Base-by-base conservation (phyloP, 768 basidiomycete genomes). In the Coprinopsis marcescibilis region DNA sequence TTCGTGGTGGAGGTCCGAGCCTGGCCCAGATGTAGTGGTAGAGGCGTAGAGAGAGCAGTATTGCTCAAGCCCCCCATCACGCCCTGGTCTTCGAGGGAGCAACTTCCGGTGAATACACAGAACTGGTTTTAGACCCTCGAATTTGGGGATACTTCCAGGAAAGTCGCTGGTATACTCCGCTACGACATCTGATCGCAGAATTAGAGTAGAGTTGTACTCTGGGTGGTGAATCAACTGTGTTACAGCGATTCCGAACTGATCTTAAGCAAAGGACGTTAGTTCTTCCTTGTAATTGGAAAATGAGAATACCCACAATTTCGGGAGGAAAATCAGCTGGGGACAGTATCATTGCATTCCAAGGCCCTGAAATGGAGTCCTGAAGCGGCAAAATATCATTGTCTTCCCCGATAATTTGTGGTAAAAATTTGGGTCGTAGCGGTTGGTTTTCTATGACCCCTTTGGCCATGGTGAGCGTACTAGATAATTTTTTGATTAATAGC, bases 201-300 rank as follows among this genome's bases (percentile, higher is more conserved):
- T 95, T 21, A 95, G 75, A 0, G 89, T 86, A 0, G 90, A 91
- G 59, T 94, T 95, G 61, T 90, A 89, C 58, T 97, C 94, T 4
- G 94, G 94, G 58, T 95, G 91, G 29, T 86, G 76, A 5, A 92
- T 70, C 14, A 95, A 69, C 52, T 89, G 85, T 20, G 75, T 76
- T 25, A 85, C 61, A 0, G 86, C 88, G 1, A 62, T 58, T 53
- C 85, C 78, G 58, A 96, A 96, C 89, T 92, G 52, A 14, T 20
- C 39, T 20, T 26, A 27, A 54, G n/a, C n/a, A n/a, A n/a, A n/a
- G n/a, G n/a, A n/a, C n/a, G n/a, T n/a, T n/a, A n/a, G n/a, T n/a
- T n/a, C n/a, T n/a, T n/a, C n/a, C n/a, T n/a, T n/a, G n/a, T n/a
- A n/a, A n/a, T n/a, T n/a, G n/a, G n/a, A n/a, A n/a, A n/a, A n/a